These are phyloP conservation scores for Talaromyces sp. DNA, from an alignment of 2,329 filamentous ascomycete genomes.

Conservation along the genomic window DNA sequence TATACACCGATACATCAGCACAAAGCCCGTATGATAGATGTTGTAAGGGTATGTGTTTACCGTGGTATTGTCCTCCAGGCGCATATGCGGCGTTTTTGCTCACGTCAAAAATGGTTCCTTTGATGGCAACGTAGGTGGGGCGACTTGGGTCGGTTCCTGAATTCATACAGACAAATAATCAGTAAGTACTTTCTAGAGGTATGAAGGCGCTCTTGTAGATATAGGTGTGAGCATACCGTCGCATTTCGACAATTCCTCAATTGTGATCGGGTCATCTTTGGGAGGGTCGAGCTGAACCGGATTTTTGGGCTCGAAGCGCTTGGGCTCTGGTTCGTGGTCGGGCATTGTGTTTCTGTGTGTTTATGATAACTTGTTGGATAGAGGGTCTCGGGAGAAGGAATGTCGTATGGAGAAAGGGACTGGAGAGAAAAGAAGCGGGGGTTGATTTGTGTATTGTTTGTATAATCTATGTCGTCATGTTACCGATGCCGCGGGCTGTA, in stretches of 20 bases:
- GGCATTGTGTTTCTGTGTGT: conserved; percentile 24
- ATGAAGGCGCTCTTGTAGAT: not conserved
- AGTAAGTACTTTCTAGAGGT: not conserved
- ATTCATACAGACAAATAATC: not conserved
- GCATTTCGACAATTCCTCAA: conserved; percentile 73
- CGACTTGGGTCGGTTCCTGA: conserved; percentile 42
- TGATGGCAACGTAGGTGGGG: conserved; percentile 61
- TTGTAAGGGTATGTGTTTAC: conserved; percentile 48
- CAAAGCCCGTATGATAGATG: not conserved
- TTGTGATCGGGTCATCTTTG: conserved; percentile 81
- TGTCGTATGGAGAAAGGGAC: not conserved
- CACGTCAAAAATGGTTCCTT: conserved; percentile 95
- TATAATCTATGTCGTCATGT: conserved; percentile 1
- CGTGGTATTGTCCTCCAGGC: conserved; percentile 76
- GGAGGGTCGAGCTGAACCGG: conserved; percentile 67
- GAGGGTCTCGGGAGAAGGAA: not conserved
- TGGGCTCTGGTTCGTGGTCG: conserved; percentile 29
- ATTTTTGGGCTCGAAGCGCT: conserved; percentile 42
- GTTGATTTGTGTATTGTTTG: not conserved
- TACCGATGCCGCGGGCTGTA: not conserved
- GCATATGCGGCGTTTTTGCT: conserved; percentile 84
- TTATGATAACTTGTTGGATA: not conserved
- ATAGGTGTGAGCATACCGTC: conserved; percentile 61
- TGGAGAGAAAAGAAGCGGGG: not conserved
- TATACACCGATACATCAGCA: conserved; percentile 37